Percentiles rank a stretch among this genome's conserved stretches.
Conservation (phyloP, 371 early-diverging fungal genomes). For the Apophysomyces trapeziformis region DNA sequence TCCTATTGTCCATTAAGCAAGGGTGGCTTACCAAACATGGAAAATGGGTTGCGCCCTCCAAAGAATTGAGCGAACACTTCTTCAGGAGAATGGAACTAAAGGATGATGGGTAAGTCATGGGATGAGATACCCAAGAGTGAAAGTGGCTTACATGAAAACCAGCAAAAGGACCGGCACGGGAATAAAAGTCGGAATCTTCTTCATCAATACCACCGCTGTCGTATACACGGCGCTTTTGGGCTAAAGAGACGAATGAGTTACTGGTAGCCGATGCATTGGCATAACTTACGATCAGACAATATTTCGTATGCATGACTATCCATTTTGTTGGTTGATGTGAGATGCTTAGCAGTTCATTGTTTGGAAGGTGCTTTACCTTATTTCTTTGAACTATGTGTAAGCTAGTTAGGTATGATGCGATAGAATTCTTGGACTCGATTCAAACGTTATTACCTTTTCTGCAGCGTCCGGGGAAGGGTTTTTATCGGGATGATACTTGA, state of each 20-base stretch:
- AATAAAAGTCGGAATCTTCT: neutral
- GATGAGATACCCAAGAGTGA: neutral
- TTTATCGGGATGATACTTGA: slow-evolving; percentile 66
- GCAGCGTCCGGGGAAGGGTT: slow-evolving; percentile 47
- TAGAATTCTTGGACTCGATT: slow-evolving; percentile 2
- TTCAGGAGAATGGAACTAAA: slow-evolving; percentile 53
- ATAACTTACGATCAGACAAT: slow-evolving; percentile 50
- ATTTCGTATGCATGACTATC: slow-evolving; percentile 59
- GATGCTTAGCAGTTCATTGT: neutral
- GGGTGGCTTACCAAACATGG: slow-evolving; percentile 21
- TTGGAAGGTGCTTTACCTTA: slow-evolving; percentile 34
- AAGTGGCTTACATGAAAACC: slow-evolving; percentile 34
- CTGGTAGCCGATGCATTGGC: neutral
- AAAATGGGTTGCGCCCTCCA: slow-evolving; percentile 31
- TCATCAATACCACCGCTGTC: slow-evolving; percentile 29
- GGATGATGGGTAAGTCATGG: neutral
- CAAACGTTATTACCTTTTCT: slow-evolving; percentile 36
- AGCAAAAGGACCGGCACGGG: slow-evolving; percentile 29
- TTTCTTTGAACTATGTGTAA: slow-evolving; percentile 43
- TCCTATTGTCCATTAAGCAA: neutral
- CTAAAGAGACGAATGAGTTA: slow-evolving; percentile 22
- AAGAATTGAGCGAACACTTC: slow-evolving; percentile 57
- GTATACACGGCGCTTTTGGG: slow-evolving; percentile 44
- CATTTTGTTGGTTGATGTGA: neutral
- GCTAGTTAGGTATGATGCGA: neutral